Base-by-base conservation (phyloP, 768 basidiomycete species). In the Nidularia pulvinata region DNA sequence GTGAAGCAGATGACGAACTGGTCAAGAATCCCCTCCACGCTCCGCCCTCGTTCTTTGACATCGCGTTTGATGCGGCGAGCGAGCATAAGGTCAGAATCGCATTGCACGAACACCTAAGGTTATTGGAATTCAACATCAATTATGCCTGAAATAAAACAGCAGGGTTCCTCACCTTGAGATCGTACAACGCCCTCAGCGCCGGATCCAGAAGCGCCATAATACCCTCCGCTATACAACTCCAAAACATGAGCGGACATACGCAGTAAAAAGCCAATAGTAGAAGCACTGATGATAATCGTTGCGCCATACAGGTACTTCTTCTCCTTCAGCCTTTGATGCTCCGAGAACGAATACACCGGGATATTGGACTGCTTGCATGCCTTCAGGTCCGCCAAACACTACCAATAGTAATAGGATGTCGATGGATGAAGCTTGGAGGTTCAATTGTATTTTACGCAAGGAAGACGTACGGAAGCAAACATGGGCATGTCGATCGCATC, bases 51-150 rank as follows among this genome's bases (percentile, higher is more conserved):
- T 67, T 99, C 95, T 61, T 85, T 82, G 14, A 92, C 83, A 62
- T 98, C 97, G 51, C 97, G 80, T 57, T 83, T 78, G 51, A 99
- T 89, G 37, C 97, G 84, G 53, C 97, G 84, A 1, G 96, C 93
- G 47, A 99, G 86, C 97, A 99, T 99, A 19, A 98, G 74, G 67
- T 99, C 97, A 6, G 95, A 89, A 65, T 98, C 95, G 55, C 89
- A 91, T 75, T 96, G 92, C 6, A 95, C 93, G 57, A 93, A 95
- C 4, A 95, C 77, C 89, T 13, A 33, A 19, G 35, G 3, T 34
- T 48, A 14, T 42, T 42, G 37, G 4, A 11, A 16, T 42, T 42
- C 11, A 16, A 11, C 37, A 11, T 16, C 16, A 16, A 3, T 16
- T 42, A 16, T 11, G 4, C 37, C 37, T 2, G 16, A 14, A 14